phyloP scores from a whole-genome alignment of 2,329 filamentous ascomycete species.

The Pseudocercospora pini-densiflorae region DNA sequence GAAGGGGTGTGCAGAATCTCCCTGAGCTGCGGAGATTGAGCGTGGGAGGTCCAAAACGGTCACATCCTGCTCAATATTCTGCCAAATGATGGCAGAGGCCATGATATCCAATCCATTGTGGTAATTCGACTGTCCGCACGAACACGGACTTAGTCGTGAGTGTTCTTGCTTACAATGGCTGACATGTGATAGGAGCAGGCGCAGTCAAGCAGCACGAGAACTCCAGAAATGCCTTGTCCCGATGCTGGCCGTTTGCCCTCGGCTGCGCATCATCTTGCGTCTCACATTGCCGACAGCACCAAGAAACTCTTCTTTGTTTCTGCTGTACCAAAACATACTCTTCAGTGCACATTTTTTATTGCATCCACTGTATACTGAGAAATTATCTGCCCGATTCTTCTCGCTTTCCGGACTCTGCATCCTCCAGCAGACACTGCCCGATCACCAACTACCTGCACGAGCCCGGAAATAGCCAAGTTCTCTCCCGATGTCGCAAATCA shows the following conservation, averaged over 20 bases:
- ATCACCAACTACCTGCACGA: neutral
- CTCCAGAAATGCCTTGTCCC: neutral
- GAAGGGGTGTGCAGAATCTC: conserved; percentile 46
- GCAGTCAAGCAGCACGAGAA: neutral
- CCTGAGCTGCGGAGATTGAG: conserved; percentile 71
- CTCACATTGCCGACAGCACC: neutral
- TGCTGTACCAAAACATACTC: neutral
- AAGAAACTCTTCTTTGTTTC: neutral
- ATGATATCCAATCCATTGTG: conserved; percentile 10
- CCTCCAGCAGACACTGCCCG: neutral
- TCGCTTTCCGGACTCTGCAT: neutral
- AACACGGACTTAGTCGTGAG: neutral
- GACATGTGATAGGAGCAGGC: conserved; percentile 11
- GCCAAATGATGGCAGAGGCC: conserved; percentile 56
- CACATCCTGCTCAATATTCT: conserved; percentile 55
- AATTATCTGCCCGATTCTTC: neutral
- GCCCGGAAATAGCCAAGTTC: conserved; percentile 12
- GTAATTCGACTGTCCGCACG: neutral
- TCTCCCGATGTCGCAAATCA: conserved; percentile 24
- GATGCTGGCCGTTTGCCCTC: neutral
- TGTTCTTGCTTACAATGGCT: neutral
- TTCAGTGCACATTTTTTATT: neutral
- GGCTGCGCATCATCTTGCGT: neutral
- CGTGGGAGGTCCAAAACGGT: conserved; percentile 70
- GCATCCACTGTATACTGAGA: neutral